Evolutionary conservation across 2,329 filamentous ascomycete genomes (phyloP).

Genomic region (Lachnellula occidentalis): DNA sequence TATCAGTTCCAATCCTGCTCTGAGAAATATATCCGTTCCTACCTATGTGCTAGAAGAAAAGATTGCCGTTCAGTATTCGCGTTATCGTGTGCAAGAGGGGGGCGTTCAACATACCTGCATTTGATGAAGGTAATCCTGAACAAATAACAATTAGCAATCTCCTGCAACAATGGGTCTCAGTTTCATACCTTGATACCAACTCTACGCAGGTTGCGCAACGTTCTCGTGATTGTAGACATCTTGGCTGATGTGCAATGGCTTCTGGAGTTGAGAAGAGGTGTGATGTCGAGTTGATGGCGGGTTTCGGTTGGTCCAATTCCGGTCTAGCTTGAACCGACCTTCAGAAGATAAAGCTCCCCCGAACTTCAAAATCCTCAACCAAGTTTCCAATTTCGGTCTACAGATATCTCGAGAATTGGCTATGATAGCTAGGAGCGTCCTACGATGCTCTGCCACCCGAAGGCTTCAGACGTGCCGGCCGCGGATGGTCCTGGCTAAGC

Average conservation of each 20-base stretch:
- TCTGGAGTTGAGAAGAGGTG: slow-evolving; percentile 12
- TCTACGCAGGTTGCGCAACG: slow-evolving; percentile 78
- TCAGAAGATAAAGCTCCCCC: not conserved
- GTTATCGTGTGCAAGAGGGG: slow-evolving; percentile 17
- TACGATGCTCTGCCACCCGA: slow-evolving; percentile 30
- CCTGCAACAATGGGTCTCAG: not conserved
- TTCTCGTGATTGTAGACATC: slow-evolving; percentile 91
- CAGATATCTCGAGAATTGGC: slow-evolving; percentile 2
- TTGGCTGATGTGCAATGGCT: slow-evolving; percentile 34
- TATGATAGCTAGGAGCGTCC: slow-evolving; percentile 34
- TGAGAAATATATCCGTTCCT: slow-evolving; percentile 4
- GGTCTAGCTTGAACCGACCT: slow-evolving; percentile 13
- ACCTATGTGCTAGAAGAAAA: slow-evolving; percentile 28
- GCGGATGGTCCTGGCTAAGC: slow-evolving; percentile 19
- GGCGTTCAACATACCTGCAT: slow-evolving; percentile 67
- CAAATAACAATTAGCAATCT: slow-evolving; percentile 33
- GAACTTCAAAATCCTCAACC: not conserved
- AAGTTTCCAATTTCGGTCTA: not conserved
- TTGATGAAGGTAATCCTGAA: slow-evolving; percentile 83
- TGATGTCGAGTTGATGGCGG: slow-evolving; percentile 11
- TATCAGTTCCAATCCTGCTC: slow-evolving; percentile 10
- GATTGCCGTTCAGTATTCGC: slow-evolving; percentile 16
- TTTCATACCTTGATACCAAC: slow-evolving; percentile 75
- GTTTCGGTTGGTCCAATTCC: slow-evolving; percentile 15
- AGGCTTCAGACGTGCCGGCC: slow-evolving; percentile 22